These are phyloP conservation scores for Oryza rufipogon DNA, from an alignment of 176 grass and related monocot species.

Conservation along the genomic window DNA sequence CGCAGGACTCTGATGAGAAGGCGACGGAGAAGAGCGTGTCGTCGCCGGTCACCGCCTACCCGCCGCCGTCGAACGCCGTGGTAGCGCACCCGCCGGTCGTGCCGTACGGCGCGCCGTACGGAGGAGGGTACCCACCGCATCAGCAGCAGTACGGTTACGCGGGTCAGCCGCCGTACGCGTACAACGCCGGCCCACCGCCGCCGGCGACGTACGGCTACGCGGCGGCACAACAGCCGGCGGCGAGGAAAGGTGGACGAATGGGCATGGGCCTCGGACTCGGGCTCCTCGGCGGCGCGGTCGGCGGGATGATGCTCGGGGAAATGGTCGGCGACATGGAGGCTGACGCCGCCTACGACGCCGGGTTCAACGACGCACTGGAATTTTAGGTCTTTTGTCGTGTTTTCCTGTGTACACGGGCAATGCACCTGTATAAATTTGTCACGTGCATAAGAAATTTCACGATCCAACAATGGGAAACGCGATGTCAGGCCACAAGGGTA, in stretches of 20 bases:
- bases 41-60: slow-evolving; percentile 20
- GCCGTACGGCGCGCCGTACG: slow-evolving; percentile 39
- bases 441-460: not conserved
- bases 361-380: slow-evolving; percentile 37
- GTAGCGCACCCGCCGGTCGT: not conserved
- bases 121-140: slow-evolving; percentile 17
- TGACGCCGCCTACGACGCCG: slow-evolving; percentile 34
- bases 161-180: slow-evolving; percentile 43
- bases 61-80: not conserved
- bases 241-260: slow-evolving; percentile 12
- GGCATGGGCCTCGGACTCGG: slow-evolving; percentile 44
- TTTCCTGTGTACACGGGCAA: not conserved
- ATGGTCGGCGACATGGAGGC: slow-evolving; percentile 30
- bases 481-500: too few species aligned
- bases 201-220: slow-evolving; percentile 50
- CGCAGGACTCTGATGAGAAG: not conserved
- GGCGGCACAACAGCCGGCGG: not conserved
- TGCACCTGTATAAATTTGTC: slow-evolving; percentile 29
- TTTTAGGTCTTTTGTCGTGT: slow-evolving; percentile 21
- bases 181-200: not conserved
- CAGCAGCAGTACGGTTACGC: slow-evolving; percentile 12
- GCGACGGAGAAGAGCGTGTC: not conserved
- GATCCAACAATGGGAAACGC: not conserved
- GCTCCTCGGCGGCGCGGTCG: slow-evolving; percentile 39
- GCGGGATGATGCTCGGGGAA: slow-evolving; percentile 44